A percentile compares a stretch with the other conserved stretches of the same genome.
Conservation (phyloP, 257 asterid genomes). For the Salvia splendens region DNA sequence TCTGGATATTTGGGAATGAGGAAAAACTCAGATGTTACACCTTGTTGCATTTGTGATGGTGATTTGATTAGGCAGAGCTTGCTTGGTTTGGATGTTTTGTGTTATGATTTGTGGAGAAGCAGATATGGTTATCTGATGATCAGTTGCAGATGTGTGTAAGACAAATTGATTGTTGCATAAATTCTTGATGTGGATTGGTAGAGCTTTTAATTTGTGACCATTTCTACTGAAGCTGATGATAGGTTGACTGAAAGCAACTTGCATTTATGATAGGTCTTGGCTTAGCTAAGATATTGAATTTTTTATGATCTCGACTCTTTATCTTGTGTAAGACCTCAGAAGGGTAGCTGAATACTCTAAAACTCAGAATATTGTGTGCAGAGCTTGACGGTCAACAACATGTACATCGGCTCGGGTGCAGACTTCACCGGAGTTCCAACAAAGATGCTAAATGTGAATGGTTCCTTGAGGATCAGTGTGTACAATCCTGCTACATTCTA, state of each 20-base stretch:
- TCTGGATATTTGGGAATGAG: too few species aligned
- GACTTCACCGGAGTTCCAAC: slow-evolving; percentile 86
- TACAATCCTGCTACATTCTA: slow-evolving; percentile 92
- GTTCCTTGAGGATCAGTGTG: slow-evolving; percentile 67
- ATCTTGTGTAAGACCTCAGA: neutral
- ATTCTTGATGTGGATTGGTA: slow-evolving; percentile 2
- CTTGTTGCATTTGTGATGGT: slow-evolving; percentile 1
- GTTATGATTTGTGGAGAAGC: neutral
- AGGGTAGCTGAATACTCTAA: neutral
- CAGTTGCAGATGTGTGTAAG: neutral
- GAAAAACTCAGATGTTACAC: neutral
- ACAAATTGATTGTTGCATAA: neutral
- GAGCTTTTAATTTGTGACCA: neutral
- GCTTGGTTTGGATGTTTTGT: neutral
- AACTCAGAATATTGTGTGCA: slow-evolving; percentile 39
- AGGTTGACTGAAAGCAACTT: slow-evolving; percentile 10
- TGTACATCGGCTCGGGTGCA: slow-evolving; percentile 72
- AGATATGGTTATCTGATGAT: neutral
- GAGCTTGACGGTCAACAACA: slow-evolving; percentile 72
- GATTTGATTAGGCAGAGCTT: neutral
- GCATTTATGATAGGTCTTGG: neutral
- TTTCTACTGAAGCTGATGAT: neutral
- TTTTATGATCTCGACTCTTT: slow-evolving; percentile 1
- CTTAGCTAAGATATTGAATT: slow-evolving; percentile 5
- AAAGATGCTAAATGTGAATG: slow-evolving; percentile 69